Percentiles rank a stretch among this genome's conserved stretches.
Conservation (phyloP, 495 filamentous ascomycete species). For the Venustampulla echinocandica region DNA sequence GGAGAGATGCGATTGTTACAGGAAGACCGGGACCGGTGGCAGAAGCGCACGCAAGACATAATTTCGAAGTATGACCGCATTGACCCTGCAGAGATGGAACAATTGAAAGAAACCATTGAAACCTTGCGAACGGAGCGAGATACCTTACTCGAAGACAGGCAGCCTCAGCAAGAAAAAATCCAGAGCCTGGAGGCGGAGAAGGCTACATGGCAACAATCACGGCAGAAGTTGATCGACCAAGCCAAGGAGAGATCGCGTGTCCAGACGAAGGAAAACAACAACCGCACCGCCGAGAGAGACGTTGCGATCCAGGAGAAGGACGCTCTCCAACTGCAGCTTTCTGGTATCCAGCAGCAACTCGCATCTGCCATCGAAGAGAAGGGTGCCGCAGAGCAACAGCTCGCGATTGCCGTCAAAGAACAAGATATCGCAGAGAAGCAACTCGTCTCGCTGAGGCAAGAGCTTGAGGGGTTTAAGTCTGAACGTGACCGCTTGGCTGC, state of each 20-base stretch:
- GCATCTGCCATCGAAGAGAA: conserved; percentile 22
- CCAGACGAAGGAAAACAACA: conserved; percentile 33
- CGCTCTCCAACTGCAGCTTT: conserved; percentile 29
- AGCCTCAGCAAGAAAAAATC: conserved; percentile 49
- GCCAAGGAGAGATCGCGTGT: conserved; percentile 40
- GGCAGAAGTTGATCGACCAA: conserved; percentile 35
- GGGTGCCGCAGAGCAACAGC: conserved; percentile 15
- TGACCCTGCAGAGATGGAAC: conserved; percentile 85
- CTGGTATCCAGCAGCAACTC: conserved; percentile 28
- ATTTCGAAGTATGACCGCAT: conserved; percentile 92
- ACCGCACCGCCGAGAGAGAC: conserved; percentile 27
- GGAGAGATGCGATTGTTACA: conserved; percentile 79
- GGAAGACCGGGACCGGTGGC: conserved; percentile 83
- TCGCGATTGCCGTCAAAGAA: conserved; percentile 18
- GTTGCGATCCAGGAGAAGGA: conserved; percentile 29
- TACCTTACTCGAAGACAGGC: conserved; percentile 47
- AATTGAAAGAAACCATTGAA: conserved; percentile 58
- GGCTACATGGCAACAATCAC: conserved; percentile 31
- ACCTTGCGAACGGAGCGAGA: conserved; percentile 65
- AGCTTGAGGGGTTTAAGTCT: conserved; percentile 19
- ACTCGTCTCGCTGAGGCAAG: too few species aligned
- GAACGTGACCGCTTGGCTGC: conserved; percentile 17
- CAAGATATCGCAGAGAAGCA: conserved; percentile 17
- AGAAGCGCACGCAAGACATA: conserved; percentile 87
- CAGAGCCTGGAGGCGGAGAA: conserved; percentile 40